phyloP scores from a whole-genome alignment of 768 basidiomycete species.

The Podaxis carcinomalis region DNA sequence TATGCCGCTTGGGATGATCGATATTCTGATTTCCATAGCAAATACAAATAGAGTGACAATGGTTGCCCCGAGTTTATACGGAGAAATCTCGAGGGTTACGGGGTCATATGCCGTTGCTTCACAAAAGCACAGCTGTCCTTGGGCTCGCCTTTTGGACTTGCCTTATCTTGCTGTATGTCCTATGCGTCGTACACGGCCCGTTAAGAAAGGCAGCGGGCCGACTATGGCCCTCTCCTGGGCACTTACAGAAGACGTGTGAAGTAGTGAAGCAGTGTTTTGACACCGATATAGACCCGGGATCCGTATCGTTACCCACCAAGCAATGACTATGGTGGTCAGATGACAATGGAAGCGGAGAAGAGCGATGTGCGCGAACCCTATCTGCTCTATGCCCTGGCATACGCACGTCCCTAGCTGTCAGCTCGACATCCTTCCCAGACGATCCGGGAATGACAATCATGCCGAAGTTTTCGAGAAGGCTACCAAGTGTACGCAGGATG shows the following conservation, averaged over 20 bases:
- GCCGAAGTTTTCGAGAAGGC: background rate
- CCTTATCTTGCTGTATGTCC: background rate
- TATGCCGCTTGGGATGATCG: background rate
- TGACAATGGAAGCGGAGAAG: background rate
- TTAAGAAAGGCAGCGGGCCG: background rate
- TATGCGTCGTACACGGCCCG: background rate
- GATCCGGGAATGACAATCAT: background rate
- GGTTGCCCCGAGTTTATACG: background rate
- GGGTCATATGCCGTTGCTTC: conserved; percentile 4
- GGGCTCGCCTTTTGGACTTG: background rate
- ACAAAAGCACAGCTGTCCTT: background rate
- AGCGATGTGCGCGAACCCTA: no score
- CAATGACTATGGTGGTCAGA: background rate
- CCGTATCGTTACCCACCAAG: background rate
- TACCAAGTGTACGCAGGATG: background rate
- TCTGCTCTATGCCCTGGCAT: background rate
- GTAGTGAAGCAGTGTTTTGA: background rate
- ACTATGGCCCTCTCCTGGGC: background rate
- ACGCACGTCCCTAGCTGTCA: background rate
- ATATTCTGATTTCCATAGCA: background rate
- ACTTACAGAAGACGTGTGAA: background rate
- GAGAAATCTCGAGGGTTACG: background rate
- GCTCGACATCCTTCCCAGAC: background rate
- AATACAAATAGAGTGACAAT: background rate
- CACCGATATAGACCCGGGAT: conserved; percentile 1